A percentile compares a stretch with the other conserved stretches of the same genome.
Evolutionary conservation across 306 rosid genomes (phyloP).

Genomic region (Pterocarpus santalinus): DNA sequence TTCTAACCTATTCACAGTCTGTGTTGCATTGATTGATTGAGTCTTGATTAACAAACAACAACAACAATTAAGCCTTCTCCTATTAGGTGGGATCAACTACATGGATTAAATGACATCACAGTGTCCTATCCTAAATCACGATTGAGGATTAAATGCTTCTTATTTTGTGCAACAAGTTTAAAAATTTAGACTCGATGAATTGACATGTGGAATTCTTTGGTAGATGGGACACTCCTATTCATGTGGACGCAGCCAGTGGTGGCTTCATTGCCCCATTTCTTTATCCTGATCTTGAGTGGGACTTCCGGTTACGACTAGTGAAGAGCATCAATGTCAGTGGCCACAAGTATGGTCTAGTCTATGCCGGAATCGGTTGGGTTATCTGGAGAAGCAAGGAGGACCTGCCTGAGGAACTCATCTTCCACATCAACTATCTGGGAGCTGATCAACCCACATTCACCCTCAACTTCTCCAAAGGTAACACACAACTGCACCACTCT

Average conservation of each 20-base stretch:
- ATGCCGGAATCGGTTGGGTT: constrained; percentile 95
- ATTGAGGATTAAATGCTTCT: not conserved
- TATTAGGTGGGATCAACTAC: too few relatives aligned
- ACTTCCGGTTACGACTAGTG: constrained; percentile 81
- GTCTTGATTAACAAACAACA: too few relatives aligned
- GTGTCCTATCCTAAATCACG: too few relatives aligned
- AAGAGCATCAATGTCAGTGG: constrained; percentile 98
- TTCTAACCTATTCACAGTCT: not conserved
- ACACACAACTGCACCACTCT: not conserved
- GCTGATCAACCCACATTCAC: constrained; percentile 99
- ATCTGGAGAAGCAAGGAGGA: constrained; percentile 88
- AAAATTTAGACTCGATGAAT: not conserved
- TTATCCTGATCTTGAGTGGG: constrained; percentile 93
- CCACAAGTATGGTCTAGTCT: constrained; percentile 91
- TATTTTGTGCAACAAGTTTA: not conserved
- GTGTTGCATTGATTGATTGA: not conserved
- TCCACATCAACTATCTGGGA: constrained; percentile 95
- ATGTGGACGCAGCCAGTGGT: constrained; percentile 97
- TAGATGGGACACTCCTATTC: constrained; percentile 97
- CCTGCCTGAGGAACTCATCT: constrained; percentile 92
- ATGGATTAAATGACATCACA: too few relatives aligned
- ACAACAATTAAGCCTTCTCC: too few relatives aligned
- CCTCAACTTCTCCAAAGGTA: constrained; percentile 96
- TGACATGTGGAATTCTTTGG: constrained; percentile 10
- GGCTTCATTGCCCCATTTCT: constrained; percentile 95